Evolutionary conservation across 495 filamentous ascomycete species (phyloP), one percentile per base, ranked within the genome.

Genomic region (Hyaloscypha finlandica): DNA sequence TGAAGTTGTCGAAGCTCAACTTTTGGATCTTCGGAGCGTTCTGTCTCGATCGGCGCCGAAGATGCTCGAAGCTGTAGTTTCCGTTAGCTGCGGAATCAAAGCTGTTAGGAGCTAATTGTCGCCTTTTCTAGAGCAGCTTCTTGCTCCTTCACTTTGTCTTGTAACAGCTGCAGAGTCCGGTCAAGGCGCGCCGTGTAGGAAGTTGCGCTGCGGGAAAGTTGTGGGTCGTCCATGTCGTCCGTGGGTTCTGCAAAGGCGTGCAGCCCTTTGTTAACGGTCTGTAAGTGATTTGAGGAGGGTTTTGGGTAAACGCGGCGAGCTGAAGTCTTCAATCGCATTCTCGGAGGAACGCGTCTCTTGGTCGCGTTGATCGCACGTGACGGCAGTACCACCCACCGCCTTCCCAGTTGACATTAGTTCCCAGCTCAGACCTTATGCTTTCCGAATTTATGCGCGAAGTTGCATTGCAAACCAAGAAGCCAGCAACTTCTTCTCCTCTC

Each of bases 81-180:
- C 31, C 19, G 29, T 61, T 48, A 61, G 37, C 37, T 61, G 33
- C 6, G 33, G 48, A 35, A 32, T 54, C 25, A 29, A 11, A 16
- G 39, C 58, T 2, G 20, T 22, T n/a, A 57, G 9, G 31, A 51
- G 4, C 20, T 1, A 32, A 33, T 25, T 53, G 30, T 61, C 71
- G 85, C 86, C 77, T 81, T 77, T 62, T 83, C 81, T 53, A 94
- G 70, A 19, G 84, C 83, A 70, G 84, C 81, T 74, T 91, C 85
- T 66, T 91, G 86, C 68, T 88, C 84, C 61, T 79, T 83, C 25
- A 93, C 87, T 73, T 82, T 84, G 29, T 80, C 81, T 74, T 89
- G 85, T 3, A 94, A 83, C 64, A 86, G 83, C 66, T 81, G 79
- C 39, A 93, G 59, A 1, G 90, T 91, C 8, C 81, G 81, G 61